A percentile compares a stretch with the other conserved stretches of the same genome.
phyloP scores from a whole-genome alignment of 805 yeast species.

The Metschnikowia henanensis region DNA sequence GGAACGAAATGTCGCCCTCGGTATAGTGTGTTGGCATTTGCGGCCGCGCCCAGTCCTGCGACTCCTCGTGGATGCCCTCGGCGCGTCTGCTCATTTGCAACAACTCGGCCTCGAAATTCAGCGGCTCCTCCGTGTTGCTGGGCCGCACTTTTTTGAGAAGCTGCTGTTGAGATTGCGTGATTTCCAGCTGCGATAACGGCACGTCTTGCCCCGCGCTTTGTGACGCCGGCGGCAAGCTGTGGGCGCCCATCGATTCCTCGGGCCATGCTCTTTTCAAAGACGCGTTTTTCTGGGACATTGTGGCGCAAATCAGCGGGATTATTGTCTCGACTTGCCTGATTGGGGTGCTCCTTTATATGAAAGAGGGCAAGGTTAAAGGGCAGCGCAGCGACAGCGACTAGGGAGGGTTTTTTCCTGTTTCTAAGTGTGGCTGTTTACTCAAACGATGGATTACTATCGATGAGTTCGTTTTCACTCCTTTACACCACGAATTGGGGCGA shows the following conservation, averaged over 20 bases:
- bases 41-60: slow-evolving; percentile 55
- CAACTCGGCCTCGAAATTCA: slow-evolving; percentile 24
- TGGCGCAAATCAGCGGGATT: too few species aligned
- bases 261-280: slow-evolving; percentile 15
- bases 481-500: not conserved
- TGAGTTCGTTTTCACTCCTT: not conserved
- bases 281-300: too few species aligned
- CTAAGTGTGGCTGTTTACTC: too few species aligned
- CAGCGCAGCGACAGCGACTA: too few species aligned
- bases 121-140: slow-evolving; percentile 35
- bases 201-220: slow-evolving; percentile 14
- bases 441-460: too few species aligned
- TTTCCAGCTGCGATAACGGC: slow-evolving; percentile 21
- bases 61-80: slow-evolving; percentile 30
- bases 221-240: slow-evolving; percentile 34
- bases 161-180: slow-evolving; percentile 32
- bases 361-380: too few species aligned
- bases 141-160: slow-evolving; percentile 37
- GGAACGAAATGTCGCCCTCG: slow-evolving; percentile 63
- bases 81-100: slow-evolving; percentile 20
- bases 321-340: not conserved
- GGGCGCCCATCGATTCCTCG: slow-evolving; percentile 25
- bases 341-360: not conserved
- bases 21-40: slow-evolving; percentile 47
- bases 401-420: too few species aligned